Conservation (phyloP, 129 eudicot species). For the Ambrosia trifida region DNA sequence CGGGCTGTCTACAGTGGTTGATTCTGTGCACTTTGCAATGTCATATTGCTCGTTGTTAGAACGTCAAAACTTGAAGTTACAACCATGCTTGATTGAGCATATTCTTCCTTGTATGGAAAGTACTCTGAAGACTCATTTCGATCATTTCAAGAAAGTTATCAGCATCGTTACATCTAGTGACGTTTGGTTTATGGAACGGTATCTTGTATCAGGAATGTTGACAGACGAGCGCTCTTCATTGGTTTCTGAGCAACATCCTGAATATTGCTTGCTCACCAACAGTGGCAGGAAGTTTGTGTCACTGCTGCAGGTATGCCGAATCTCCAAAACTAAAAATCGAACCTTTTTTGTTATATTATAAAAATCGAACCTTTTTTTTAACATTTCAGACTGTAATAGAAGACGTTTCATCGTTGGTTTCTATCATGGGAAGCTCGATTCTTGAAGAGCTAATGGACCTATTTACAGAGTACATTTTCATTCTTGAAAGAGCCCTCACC, state of each 20-base stretch:
- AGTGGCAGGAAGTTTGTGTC: constrained; percentile 77
- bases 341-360: neutral
- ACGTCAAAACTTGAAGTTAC: constrained; percentile 46
- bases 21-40: constrained; percentile 53
- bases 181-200: constrained; percentile 63
- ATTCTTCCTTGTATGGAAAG: constrained; percentile 56
- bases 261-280: constrained; percentile 64
- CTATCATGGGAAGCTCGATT: constrained; percentile 53
- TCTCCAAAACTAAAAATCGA: neutral
- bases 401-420: constrained; percentile 47
- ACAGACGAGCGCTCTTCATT: constrained; percentile 31
- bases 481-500: constrained; percentile 61
- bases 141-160: constrained; percentile 60
- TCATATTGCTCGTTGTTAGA: constrained; percentile 68
- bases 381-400: constrained; percentile 44
- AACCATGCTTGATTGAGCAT: constrained; percentile 49
- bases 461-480: constrained; percentile 39
- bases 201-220: constrained; percentile 58
- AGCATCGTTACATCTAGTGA: constrained; percentile 59
- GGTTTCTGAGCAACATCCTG: constrained; percentile 40
- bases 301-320: constrained; percentile 56
- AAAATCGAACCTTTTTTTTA: neutral
- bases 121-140: constrained; percentile 41
- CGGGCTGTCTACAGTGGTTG: constrained; percentile 45
- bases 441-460: constrained; percentile 57